phyloP scores from a whole-genome alignment of 2,329 filamentous ascomycete species.

The Apiospora koreana region DNA sequence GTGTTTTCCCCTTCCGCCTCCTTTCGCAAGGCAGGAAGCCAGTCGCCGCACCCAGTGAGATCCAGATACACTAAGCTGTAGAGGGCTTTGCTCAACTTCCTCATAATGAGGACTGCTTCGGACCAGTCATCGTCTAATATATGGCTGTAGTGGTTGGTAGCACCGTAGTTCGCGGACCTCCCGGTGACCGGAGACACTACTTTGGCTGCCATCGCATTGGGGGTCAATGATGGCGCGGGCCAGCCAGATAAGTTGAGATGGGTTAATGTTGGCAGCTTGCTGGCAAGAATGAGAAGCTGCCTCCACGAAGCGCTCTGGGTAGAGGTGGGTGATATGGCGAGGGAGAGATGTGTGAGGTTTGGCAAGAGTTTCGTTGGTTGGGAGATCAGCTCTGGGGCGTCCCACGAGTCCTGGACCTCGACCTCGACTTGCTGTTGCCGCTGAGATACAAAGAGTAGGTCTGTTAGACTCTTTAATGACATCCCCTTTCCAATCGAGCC shows the following conservation, averaged over 20 bases:
- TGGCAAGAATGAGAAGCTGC: slow-evolving; percentile 55
- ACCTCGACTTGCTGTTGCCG: slow-evolving; percentile 14
- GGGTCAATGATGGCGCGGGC: slow-evolving; percentile 61
- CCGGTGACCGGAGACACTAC: slow-evolving; percentile 46
- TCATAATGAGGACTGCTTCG: slow-evolving; percentile 58
- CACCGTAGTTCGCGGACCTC: slow-evolving; percentile 50
- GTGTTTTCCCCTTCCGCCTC: slow-evolving; percentile 41
- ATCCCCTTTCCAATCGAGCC: slow-evolving; percentile 53
- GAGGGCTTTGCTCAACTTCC: slow-evolving; percentile 53
- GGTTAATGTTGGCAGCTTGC: slow-evolving; percentile 55
- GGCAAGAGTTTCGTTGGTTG: slow-evolving; percentile 45
- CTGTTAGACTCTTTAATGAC: slow-evolving; percentile 51
- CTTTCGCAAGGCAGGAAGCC: slow-evolving; percentile 51
- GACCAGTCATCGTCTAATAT: slow-evolving; percentile 59
- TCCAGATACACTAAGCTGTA: slow-evolving; percentile 64
- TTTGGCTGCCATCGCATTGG: slow-evolving; percentile 50
- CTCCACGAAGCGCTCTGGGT: slow-evolving; percentile 52
- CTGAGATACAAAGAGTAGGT: slow-evolving; percentile 44
- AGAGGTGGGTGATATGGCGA: slow-evolving; percentile 48
- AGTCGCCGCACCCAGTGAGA: slow-evolving; percentile 58
- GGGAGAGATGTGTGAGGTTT: slow-evolving; percentile 61
- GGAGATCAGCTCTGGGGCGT: slow-evolving; percentile 36
- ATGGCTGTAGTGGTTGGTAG: slow-evolving; percentile 59
- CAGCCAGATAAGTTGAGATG: slow-evolving; percentile 64
- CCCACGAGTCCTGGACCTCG: slow-evolving; percentile 55